Conservation (phyloP, 345 rosid species). For the Salix brachista region DNA sequence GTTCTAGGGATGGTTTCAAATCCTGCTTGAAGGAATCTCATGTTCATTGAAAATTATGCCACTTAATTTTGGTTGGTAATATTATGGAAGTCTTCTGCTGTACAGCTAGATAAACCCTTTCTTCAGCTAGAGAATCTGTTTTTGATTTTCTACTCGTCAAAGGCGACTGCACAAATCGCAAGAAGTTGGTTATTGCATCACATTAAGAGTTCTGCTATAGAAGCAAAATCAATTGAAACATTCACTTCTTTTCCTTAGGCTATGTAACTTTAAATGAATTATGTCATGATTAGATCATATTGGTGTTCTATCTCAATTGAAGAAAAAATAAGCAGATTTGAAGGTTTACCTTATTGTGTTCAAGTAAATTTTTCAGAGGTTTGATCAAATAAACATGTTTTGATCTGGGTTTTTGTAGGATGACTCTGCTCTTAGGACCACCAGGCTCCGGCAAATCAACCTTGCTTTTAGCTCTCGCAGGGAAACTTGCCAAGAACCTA, state of each 20-base stretch:
- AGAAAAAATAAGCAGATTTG: neutral
- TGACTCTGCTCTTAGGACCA: conserved; percentile 92
- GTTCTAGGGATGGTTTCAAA: neutral
- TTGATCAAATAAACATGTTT: neutral
- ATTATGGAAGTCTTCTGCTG: neutral
- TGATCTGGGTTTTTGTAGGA: conserved; percentile 38
- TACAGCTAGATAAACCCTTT: too few species aligned
- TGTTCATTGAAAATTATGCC: neutral
- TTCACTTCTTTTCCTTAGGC: neutral
- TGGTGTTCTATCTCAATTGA: neutral
- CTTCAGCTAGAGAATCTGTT: neutral
- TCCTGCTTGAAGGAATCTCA: neutral
- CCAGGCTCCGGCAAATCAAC: conserved; percentile 92
- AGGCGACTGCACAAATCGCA: neutral
- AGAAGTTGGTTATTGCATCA: neutral
- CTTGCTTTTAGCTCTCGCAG: conserved; percentile 73
- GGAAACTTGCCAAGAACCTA: conserved; percentile 58
- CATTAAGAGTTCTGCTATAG: neutral
- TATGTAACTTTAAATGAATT: neutral
- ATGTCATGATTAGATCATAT: neutral
- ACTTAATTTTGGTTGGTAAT: neutral
- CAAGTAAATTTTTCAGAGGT: neutral
- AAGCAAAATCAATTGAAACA: neutral
- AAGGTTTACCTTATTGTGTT: too few species aligned
- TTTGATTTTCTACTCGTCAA: too few species aligned